These are phyloP conservation scores for Mucor ambiguus DNA, from an alignment of 371 early-diverging fungal genomes.

Conservation along the genomic window DNA sequence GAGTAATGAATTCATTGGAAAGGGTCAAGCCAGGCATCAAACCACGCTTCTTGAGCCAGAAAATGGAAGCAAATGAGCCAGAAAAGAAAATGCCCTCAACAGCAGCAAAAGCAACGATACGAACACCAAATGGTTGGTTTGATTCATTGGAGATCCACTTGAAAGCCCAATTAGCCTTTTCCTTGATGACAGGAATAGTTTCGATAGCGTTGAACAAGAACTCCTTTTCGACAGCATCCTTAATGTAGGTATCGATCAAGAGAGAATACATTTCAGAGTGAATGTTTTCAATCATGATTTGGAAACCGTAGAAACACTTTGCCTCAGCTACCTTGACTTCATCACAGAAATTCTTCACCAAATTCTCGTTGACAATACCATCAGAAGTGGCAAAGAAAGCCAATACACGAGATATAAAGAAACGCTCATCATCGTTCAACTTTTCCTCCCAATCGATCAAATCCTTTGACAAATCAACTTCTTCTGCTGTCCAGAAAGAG, in stretches of 20 bases:
- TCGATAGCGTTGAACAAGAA: constrained; percentile 96
- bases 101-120: constrained; percentile 98
- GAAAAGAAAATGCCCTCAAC: constrained; percentile 99
- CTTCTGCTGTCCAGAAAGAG: constrained; percentile 99
- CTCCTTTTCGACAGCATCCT: constrained; percentile 84
- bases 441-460: constrained; percentile 90
- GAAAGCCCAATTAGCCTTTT: constrained; percentile 99
- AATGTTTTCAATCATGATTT: constrained; percentile 99
- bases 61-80: constrained; percentile 98
- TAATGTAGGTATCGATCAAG: constrained; percentile 98
- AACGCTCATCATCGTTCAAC: constrained; percentile 90
- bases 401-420: constrained; percentile 96
- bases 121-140: constrained; percentile 88
- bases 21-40: constrained; percentile 99
- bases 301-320: constrained; percentile 98
- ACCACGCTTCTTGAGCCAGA: constrained; percentile 99
- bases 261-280: constrained; percentile 99
- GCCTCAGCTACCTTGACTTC: constrained; percentile 99
- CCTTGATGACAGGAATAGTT: constrained; percentile 92
- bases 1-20: constrained; percentile 98
- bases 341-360: constrained; percentile 93
- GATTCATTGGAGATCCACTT: constrained; percentile 87
- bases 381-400: constrained; percentile 99
- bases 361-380: constrained; percentile 99
- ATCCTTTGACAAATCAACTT: constrained; percentile 97